phyloP scores from a whole-genome alignment of 176 grass and related monocot genomes.

The Eleusine coracana region DNA sequence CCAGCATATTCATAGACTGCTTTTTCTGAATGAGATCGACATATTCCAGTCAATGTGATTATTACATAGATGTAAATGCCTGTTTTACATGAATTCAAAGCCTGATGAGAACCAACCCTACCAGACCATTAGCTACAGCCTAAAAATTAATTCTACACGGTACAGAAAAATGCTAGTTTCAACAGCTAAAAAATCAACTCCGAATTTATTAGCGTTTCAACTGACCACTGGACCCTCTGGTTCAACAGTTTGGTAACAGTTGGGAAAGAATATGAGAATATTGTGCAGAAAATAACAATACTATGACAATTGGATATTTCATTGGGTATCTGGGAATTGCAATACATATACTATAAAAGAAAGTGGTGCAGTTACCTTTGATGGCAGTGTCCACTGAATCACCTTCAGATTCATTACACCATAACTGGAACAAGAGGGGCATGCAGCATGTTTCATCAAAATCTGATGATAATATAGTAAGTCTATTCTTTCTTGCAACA shows the following conservation, averaged over 20 bases:
- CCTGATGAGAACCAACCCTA: slow-evolving; percentile 12
- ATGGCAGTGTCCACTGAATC: slow-evolving; percentile 55
- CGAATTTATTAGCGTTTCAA: slow-evolving; percentile 1
- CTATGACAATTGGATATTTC: neutral
- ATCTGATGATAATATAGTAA: slow-evolving; percentile 74
- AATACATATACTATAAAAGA: slow-evolving; percentile 22
- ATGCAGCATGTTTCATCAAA: slow-evolving; percentile 70
- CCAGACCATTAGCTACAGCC: neutral
- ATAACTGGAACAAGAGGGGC: slow-evolving; percentile 76
- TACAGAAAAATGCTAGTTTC: neutral
- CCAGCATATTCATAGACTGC: neutral
- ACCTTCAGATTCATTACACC: slow-evolving; percentile 40
- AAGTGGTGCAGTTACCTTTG: slow-evolving; percentile 59
- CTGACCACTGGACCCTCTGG: neutral
- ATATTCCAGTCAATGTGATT: neutral
- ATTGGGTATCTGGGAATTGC: neutral
- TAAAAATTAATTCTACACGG: slow-evolving; percentile 21
- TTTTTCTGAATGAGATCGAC: neutral
- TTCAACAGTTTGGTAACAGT: slow-evolving; percentile 3
- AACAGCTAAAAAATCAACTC: neutral
- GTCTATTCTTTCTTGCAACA: slow-evolving; percentile 62
- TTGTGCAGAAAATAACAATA: slow-evolving; percentile 12
- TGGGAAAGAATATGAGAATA: neutral
- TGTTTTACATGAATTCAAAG: neutral
- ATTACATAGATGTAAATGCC: neutral